A percentile compares a stretch with the other conserved stretches of the same genome.
Conservation (phyloP, 176 grass and related monocot genomes). For the Lolium perenne region DNA sequence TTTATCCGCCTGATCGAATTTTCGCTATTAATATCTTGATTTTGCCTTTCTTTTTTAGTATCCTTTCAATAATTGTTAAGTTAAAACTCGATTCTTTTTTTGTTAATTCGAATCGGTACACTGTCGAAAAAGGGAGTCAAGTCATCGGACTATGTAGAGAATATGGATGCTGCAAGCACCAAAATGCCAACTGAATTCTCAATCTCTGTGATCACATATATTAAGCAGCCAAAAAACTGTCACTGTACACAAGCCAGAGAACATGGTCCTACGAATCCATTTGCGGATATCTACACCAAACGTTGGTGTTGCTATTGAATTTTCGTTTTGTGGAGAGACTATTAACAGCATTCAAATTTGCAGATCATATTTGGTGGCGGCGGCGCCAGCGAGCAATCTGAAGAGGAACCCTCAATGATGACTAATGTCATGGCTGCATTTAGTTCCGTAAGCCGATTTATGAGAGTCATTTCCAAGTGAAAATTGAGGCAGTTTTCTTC, state of each 20-base stretch:
- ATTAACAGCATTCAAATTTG: not conserved
- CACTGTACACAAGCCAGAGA: not conserved
- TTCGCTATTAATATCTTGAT: not conserved
- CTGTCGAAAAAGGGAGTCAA: conserved; percentile 19
- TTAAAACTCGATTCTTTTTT: not conserved
- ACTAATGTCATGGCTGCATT: conserved; percentile 79
- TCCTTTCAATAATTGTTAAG: conserved; percentile 13
- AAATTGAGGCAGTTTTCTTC: conserved; percentile 1
- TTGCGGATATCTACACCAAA: not conserved
- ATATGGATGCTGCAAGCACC: not conserved
- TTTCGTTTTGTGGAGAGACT: not conserved
- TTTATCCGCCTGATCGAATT: not conserved
- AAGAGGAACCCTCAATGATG: conserved; percentile 65
- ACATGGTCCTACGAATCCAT: no score
- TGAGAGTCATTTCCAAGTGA: conserved; percentile 86
- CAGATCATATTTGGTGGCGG: conserved; percentile 82
- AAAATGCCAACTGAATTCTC: not conserved
- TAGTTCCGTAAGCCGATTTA: conserved; percentile 73
- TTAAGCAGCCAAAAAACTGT: conserved; percentile 13
- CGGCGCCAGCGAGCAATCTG: conserved; percentile 51
- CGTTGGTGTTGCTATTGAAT: not conserved
- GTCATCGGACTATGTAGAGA: not conserved
- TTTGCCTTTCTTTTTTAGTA: not conserved
- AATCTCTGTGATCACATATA: not conserved
- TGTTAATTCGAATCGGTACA: conserved; percentile 17